A percentile compares a stretch with the other conserved stretches of the same genome.
phyloP scores from a whole-genome alignment of 768 basidiomycete species.

The Mycena venus region DNA sequence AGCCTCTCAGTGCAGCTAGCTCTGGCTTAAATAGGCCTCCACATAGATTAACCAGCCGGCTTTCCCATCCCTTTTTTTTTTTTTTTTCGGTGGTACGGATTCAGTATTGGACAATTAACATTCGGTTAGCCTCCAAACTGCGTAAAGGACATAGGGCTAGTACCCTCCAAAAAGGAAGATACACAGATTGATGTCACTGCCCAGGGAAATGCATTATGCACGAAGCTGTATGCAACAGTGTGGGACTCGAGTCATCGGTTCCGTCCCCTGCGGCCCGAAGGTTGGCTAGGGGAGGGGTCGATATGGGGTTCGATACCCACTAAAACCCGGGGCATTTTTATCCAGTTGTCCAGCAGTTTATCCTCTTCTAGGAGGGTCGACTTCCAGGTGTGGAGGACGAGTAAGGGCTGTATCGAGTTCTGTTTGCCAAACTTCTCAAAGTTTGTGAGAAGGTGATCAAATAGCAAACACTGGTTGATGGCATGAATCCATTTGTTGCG shows the following conservation, averaged over 20 bases:
- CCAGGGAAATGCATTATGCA: too few relatives aligned
- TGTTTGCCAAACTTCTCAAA: background rate
- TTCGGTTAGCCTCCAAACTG: too few relatives aligned
- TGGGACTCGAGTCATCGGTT: background rate
- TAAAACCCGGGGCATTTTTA: background rate
- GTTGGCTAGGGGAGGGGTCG: background rate
- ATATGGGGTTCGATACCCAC: too few relatives aligned
- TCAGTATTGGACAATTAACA: too few relatives aligned
- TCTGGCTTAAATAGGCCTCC: constrained; percentile 3
- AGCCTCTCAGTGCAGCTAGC: background rate
- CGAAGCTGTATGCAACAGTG: too few relatives aligned
- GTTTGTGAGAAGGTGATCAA: background rate
- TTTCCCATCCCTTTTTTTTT: background rate
- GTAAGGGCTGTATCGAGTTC: background rate
- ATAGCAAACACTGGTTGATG: background rate
- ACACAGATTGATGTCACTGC: too few relatives aligned
- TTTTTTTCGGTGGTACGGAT: too few relatives aligned
- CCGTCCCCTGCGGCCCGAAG: background rate
- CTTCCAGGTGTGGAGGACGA: background rate
- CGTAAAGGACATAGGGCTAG: too few relatives aligned
- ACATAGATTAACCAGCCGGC: background rate
- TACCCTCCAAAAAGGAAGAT: too few relatives aligned
- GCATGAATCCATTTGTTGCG: background rate
- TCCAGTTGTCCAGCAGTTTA: background rate
- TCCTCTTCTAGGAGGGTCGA: background rate